Conservation (phyloP, 2,329 filamentous ascomycete species). For the Xylaria arbuscula region DNA sequence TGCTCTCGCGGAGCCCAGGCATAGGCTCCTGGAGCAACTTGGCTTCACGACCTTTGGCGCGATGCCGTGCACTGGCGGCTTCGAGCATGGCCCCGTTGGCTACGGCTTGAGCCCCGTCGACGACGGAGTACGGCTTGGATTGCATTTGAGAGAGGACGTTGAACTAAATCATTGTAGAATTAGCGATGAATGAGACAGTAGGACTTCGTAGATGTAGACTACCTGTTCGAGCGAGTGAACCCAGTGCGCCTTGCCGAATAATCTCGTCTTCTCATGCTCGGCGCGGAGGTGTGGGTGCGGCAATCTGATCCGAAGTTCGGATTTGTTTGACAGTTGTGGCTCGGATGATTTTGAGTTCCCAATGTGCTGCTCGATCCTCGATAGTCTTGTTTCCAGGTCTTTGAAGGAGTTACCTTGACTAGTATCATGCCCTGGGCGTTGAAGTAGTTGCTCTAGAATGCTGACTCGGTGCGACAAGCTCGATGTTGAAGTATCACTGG, state of each 20-base stretch:
- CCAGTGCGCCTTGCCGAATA: conserved; percentile 44
- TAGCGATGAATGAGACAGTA: conserved; percentile 5
- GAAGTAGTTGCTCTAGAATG: conserved; percentile 15
- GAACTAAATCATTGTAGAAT: conserved; percentile 29
- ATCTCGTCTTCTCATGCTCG: conserved; percentile 40
- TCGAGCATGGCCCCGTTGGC: conserved; percentile 31
- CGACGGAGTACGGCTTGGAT: conserved; percentile 27
- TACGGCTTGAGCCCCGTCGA: conserved; percentile 32
- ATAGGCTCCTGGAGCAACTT: conserved; percentile 36
- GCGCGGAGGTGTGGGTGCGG: conserved; percentile 40
- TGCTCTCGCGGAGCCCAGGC: conserved; percentile 31
- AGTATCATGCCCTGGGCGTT: not conserved
- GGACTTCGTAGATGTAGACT: not conserved
- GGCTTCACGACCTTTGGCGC: conserved; percentile 31
- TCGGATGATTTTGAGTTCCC: conserved; percentile 2
- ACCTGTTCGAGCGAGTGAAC: conserved; percentile 41
- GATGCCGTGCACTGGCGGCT: conserved; percentile 30
- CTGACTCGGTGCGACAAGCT: conserved; percentile 21
- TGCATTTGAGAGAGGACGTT: conserved; percentile 38
- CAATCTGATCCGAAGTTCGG: conserved; percentile 29
- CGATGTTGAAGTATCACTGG: conserved; percentile 4
- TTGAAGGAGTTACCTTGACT: not conserved
- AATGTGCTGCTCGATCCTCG: conserved; percentile 34
- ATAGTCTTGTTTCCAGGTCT: conserved; percentile 33
- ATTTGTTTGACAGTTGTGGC: conserved; percentile 5